Evolutionary conservation across 2,329 filamentous ascomycete genomes (phyloP), one percentile per base, ranked within the genome.

Genomic region (Paradendryphiella salina): DNA sequence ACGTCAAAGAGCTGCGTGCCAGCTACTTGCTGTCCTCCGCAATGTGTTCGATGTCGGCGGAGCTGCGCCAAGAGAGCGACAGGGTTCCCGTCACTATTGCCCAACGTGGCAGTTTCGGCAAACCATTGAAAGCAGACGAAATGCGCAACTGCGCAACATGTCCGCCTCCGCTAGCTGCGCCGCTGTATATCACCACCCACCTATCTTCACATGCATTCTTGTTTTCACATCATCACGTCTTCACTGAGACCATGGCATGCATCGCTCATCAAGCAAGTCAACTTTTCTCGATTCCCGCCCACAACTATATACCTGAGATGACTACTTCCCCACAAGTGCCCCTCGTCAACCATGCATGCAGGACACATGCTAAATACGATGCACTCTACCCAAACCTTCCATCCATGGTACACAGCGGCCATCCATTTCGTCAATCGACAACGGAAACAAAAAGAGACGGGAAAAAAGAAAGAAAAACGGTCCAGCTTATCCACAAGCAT

Each of bases 251-350:
- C 20, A 45, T 14, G n/a, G n/a, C 20, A 21, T 13, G 18, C 17
- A 20, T 15, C 6, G 7, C n/a, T 23, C 13, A 28, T 23, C 32
- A 36, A n/a, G 4, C 32, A 53, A 40, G 40, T 61, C 15, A 54
- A 65, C 52, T 66, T 68, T 66, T 65, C 53, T 62, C 58, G 45
- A 60, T 65, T 66, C 60, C 57, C 48, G 52, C 45, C 54, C 59
- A 59, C 56, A 47, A 57, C 61, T 70, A 70, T 70, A 57, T 70
- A 70, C 66, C 50, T 53, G 45, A 51, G 57, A 62, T 46, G 54
- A 34, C 34, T 42, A 46, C 64, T 60, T 68, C 63, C 64, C 63
- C 65, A 67, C 67, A 65, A 63, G 52, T 52, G 53, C 58, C 54
- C 21, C 40, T 38, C 34, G 29, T 20, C 37, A 46, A 52, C 50